Percentiles rank a stretch among this genome's conserved stretches.
phyloP scores from a whole-genome alignment of 75 land plant genomes.

The Pinus tabuliformis region DNA sequence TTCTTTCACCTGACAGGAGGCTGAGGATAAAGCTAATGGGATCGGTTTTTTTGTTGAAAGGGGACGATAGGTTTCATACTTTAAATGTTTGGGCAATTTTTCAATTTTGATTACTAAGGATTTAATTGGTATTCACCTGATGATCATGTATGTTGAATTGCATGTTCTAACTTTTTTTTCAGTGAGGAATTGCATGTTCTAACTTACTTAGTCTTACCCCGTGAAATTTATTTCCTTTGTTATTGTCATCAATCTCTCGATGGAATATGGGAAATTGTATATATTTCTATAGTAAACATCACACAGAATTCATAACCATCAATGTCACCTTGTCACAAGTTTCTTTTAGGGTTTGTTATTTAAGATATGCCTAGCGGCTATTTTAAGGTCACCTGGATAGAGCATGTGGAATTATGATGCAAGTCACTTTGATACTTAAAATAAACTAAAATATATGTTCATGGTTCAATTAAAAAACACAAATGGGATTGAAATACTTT shows the following conservation, averaged over 20 bases:
- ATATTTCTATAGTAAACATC: conserved; percentile 12
- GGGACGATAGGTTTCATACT: too few relatives aligned
- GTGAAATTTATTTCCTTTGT: conserved; percentile 74
- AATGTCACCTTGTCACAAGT: conserved; percentile 25
- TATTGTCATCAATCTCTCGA: conserved; percentile 64
- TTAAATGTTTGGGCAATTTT: too few relatives aligned
- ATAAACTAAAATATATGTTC: too few relatives aligned
- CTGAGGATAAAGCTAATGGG: conserved; percentile 90
- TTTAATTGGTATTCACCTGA: too few relatives aligned
- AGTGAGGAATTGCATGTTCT: conserved; percentile 82
- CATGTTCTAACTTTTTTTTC: too few relatives aligned
- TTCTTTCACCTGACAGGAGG: conserved; percentile 77
- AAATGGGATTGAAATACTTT: too few relatives aligned
- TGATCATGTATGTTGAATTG: too few relatives aligned
- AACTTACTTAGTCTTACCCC: conserved; percentile 65
- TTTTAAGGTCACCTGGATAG: conserved; percentile 79
- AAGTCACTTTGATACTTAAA: too few relatives aligned
- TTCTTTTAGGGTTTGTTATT: conserved; percentile 72
- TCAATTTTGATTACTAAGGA: too few relatives aligned
- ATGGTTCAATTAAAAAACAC: too few relatives aligned
- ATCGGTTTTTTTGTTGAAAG: conserved; percentile 79
- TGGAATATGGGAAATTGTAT: conserved; percentile 28
- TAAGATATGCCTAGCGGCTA: conserved; percentile 89
- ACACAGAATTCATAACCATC: neutral
- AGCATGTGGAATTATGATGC: conserved; percentile 82